Evolutionary conservation across 2,329 filamentous ascomycete genomes (phyloP), one percentile per base, ranked within the genome.

Genomic region (Cercospora zeina): DNA sequence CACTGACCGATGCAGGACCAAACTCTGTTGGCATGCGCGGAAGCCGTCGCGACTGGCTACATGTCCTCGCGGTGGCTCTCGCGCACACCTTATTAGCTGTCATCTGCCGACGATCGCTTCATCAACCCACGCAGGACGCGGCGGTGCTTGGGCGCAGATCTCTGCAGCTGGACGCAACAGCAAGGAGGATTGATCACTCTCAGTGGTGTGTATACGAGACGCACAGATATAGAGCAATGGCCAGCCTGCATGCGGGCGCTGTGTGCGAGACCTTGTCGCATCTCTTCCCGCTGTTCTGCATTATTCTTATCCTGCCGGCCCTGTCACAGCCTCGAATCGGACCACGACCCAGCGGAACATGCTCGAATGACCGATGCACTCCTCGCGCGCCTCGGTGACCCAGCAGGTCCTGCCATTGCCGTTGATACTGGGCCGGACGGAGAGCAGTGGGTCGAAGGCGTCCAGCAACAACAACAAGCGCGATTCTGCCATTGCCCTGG

Each of bases 331-430:
- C 24, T 57, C 37, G 39, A 50, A 45, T 42, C 34, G 42, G 42
- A 50, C 56, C 31, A 58, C 45, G 56, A 57, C 54, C 16, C 24
- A 19, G 14, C 50, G 33, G 37, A 39, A 58, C 30, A 58, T 58
- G 56, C 49, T 27, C 31, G 56, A 36, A 37, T 58, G 45, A 51
- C 24, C 47, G 56, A 58, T 58, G 56, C 56, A 58, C 56, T 58
- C 56, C 45, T 31, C 56, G 54, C 65, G 62, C 36, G 62, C 63
- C 51, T 67, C 67, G 49, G 65, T 70, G 31, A 63, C 59, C 45
- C 63, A 58, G 61, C 67, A 69, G 59, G 62, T 68, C 54, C 62
- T 61, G 59, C 64, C 64, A 24, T 63, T 67, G 55, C 68, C 67
- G 37, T 62, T 70, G 59, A 67, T 69, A 21, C 55, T 70, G 42